phyloP scores from a whole-genome alignment of 2,329 filamentous ascomycete species.

The Daldinia sp. region DNA sequence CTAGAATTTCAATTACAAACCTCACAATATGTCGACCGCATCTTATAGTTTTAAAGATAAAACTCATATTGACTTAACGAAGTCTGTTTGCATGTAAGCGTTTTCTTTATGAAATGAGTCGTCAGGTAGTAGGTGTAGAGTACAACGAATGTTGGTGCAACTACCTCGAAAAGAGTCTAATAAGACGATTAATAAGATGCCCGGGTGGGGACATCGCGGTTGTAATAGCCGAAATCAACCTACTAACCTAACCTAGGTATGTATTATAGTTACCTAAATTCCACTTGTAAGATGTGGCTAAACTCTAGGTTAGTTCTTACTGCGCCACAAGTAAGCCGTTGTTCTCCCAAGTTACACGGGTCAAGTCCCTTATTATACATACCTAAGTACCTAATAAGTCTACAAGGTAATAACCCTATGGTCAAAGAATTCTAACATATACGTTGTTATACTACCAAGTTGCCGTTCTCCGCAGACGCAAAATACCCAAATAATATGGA shows the following conservation, averaged over 20 bases:
- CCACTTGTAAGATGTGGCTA: slow-evolving; percentile 22
- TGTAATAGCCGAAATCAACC: not conserved
- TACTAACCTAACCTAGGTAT: not conserved
- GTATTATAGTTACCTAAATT: too few species aligned
- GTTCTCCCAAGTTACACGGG: too few species aligned
- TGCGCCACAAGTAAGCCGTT: slow-evolving; percentile 6
- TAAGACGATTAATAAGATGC: too few species aligned
- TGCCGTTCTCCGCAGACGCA: not conserved
- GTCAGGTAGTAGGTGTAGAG: not conserved
- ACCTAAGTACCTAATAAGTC: too few species aligned
- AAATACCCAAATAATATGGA: not conserved
- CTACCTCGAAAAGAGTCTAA: not conserved
- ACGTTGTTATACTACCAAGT: too few species aligned
- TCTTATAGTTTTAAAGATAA: slow-evolving; percentile 11
- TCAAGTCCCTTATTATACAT: not conserved
- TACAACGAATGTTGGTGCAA: not conserved
- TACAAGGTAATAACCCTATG: too few species aligned
- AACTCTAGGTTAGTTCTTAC: not conserved
- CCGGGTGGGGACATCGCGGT: not conserved
- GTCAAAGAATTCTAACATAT: too few species aligned
- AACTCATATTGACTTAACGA: slow-evolving; percentile 14
- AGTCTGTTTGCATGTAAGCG: not conserved
- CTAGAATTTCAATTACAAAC: not conserved
- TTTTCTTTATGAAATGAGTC: too few species aligned
- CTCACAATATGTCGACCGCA: slow-evolving; percentile 17